Base-by-base conservation (phyloP, 2,329 filamentous ascomycete genomes). In the Aspergillus sp. region DNA sequence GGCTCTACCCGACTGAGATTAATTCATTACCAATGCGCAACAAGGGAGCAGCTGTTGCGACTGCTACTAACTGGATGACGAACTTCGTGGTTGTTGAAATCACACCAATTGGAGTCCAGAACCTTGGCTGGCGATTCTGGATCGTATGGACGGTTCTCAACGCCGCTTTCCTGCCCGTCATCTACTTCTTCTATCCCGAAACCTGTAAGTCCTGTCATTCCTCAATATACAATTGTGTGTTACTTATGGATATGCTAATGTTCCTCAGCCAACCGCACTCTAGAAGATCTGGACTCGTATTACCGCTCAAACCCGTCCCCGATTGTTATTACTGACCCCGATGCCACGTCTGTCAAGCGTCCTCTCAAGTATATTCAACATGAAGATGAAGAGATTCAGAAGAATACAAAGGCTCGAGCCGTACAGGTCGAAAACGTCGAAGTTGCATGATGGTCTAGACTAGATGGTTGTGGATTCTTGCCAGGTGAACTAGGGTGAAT, bases 361-460 rank as follows among this genome's bases (percentile, higher is more conserved):
- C 83, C 83, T 1, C 64, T 71, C n/a, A 78, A 81, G 60, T 84
- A 80, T 54, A 79, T 82, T 19, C 79, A 84, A 61, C 77, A 77
- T 15, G 81, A 84, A 65, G 75, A 81, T 54, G 72, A 72, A 19
- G 72, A 75, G 46, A 57, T 76, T 7, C 15, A 41, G n/a, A 53
- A 25, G 34, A 53, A 53, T 43, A 22, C 51, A 3, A 53, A 53
- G 51, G n/a, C n/a, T 5, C 15, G 13, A 11, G 28, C 49, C 3
- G 25, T 51, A 8, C 49, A 51, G 28, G 15, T 51, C 1, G 49
- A 51, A 28, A 51, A 13, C 72, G 49, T 34, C 4, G 46, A 48
- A 13, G 13, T 13, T 15, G 11, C 34, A 41, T 41, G 34, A 41
- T 5, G 13, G 34, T 41, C 11, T 5, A 5, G 34, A 15, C 25